These are phyloP conservation scores for Ceriops zippeliana DNA, from an alignment of 345 rosid species.

Conservation along the genomic window DNA sequence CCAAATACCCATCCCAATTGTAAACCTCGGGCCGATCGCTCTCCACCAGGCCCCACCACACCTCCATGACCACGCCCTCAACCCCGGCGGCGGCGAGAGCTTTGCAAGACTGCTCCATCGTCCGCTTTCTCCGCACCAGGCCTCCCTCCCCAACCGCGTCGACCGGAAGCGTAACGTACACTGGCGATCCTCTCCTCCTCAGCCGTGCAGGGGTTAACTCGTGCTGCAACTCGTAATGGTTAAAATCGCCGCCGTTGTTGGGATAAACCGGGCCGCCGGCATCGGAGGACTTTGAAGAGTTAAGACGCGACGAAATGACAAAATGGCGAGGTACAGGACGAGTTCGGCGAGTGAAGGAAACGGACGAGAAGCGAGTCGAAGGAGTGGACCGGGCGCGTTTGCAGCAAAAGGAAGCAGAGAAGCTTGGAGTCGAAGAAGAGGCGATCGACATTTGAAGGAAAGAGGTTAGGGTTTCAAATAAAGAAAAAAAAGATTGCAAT, in stretches of 20 bases:
- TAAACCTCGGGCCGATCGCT: conserved; percentile 40
- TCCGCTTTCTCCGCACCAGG: conserved; percentile 29
- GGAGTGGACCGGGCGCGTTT: conserved; percentile 19
- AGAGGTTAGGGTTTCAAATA: background rate
- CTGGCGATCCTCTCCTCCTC: conserved; percentile 33
- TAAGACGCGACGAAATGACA: conserved; percentile 23
- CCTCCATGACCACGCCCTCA: conserved; percentile 52
- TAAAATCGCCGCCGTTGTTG: conserved; percentile 27
- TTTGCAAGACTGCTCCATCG: conserved; percentile 34
- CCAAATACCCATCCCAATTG: conserved; percentile 43
- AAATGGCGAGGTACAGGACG: conserved; percentile 12
- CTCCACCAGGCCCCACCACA: conserved; percentile 65
- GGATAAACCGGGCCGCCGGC: conserved; percentile 33
- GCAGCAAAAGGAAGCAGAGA: conserved; percentile 33
- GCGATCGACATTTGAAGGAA: conserved; percentile 32
- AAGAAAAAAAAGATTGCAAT: too few species aligned
- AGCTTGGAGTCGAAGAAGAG: conserved; percentile 25
- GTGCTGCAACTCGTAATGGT: conserved; percentile 28
- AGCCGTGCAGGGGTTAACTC: conserved; percentile 11
- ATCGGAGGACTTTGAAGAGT: conserved; percentile 19
- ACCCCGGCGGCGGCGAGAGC: conserved; percentile 43
- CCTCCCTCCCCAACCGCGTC: conserved; percentile 27
- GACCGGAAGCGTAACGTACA: conserved; percentile 47
- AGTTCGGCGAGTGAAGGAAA: conserved; percentile 6
- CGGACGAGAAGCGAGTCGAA: conserved; percentile 19